A percentile compares a stretch with the other conserved stretches of the same genome.
Evolutionary conservation across 116 monocot species (phyloP).

Genomic region (Phalaenopsis hybrid): DNA sequence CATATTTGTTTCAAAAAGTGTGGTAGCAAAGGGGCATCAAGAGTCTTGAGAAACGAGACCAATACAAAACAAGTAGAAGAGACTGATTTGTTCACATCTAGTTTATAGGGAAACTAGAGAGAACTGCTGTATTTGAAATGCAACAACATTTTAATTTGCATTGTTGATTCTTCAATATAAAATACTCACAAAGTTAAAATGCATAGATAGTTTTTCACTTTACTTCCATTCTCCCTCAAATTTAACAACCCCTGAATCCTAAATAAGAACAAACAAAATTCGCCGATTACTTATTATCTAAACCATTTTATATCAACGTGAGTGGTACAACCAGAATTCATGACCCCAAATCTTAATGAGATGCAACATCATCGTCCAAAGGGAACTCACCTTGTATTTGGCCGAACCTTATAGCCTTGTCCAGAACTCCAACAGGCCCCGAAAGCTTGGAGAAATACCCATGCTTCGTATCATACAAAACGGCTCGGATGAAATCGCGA

Average conservation of each 20-base stretch:
- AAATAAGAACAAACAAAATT: neutral
- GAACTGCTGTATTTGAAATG: too few relatives aligned
- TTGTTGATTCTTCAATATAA: neutral
- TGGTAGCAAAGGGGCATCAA: neutral
- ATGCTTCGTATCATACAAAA: conserved; percentile 73
- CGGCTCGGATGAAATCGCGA: conserved; percentile 75
- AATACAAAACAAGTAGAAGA: neutral
- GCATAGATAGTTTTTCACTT: neutral
- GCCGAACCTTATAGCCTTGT: conserved; percentile 75
- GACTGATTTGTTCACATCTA: neutral
- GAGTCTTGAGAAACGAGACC: too few relatives aligned
- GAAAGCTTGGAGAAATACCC: conserved; percentile 90
- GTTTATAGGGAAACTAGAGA: neutral
- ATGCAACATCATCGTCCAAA: neutral
- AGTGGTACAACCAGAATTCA: neutral
- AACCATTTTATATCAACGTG: neutral
- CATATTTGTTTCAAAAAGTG: neutral
- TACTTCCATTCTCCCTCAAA: neutral
- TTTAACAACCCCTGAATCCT: neutral
- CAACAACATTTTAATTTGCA: neutral
- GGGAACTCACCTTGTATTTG: conserved; percentile 60
- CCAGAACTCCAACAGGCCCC: conserved; percentile 80
- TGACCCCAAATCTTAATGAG: neutral
- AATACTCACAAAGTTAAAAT: neutral
- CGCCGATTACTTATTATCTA: neutral